phyloP scores from a whole-genome alignment of 1,284 basidiomycete species.

The Cryptococcus sp. region DNA sequence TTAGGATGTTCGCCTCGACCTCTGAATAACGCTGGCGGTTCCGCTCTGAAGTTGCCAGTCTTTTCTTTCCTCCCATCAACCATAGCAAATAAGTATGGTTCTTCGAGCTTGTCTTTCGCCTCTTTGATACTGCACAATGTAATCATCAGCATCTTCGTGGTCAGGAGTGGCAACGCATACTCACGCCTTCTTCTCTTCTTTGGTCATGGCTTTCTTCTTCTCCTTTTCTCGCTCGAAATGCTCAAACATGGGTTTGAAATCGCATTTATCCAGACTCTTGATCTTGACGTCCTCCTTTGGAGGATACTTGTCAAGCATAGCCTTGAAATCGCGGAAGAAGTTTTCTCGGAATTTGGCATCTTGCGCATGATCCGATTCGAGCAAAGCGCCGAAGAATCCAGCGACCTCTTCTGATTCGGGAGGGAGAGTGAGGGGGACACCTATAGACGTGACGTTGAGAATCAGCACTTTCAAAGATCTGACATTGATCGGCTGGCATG shows the following conservation, averaged over 20 bases:
- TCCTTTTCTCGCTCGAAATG: conserved; percentile 89
- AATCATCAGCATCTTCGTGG: neutral
- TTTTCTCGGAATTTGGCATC: conserved; percentile 90
- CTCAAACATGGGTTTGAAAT: conserved; percentile 94
- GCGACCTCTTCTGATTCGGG: conserved; percentile 94
- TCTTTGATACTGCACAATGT: conserved; percentile 62
- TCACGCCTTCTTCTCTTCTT: conserved; percentile 80
- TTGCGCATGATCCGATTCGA: conserved; percentile 90
- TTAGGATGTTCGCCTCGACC: conserved; percentile 98
- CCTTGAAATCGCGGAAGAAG: conserved; percentile 91
- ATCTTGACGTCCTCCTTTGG: conserved; percentile 77
- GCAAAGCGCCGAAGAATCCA: conserved; percentile 89
- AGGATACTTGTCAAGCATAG: conserved; percentile 75
- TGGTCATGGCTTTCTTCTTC: conserved; percentile 83
- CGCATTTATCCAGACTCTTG: conserved; percentile 75
- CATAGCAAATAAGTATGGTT: conserved; percentile 78
- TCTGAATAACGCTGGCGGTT: conserved; percentile 95
- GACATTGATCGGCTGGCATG: neutral
- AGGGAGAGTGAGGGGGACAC: conserved; percentile 74
- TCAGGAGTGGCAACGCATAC: conserved; percentile 10
- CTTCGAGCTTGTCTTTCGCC: conserved; percentile 78
- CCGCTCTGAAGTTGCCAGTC: conserved; percentile 95
- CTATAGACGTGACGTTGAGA: conserved; percentile 53
- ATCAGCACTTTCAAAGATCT: neutral
- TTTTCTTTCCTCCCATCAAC: conserved; percentile 97